Evolutionary conservation across 208 protist genomes (phyloP), one percentile per base, ranked within the genome.

Genomic region (Novymonas esmeraldas): DNA sequence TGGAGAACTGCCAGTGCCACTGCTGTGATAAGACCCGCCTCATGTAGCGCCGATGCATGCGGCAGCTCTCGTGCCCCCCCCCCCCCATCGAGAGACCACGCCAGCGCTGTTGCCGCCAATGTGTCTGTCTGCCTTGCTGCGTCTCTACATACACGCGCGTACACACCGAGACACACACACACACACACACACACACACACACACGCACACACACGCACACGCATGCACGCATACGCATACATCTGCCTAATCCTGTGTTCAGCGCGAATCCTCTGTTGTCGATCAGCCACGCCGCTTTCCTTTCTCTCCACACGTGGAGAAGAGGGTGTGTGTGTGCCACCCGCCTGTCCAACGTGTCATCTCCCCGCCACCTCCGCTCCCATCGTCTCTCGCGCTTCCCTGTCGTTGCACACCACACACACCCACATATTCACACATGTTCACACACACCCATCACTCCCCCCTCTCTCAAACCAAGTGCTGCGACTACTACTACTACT

Each of bases 1-100:
- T 94, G 9, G 89, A 95, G 69, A 85, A 85, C 41, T 97, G 92
- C 46, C 69, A 64, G 0, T 97, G 92, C 48, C 72, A 72, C 41
- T 97, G 92, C 56, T 82, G 66, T 57, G 70, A 84, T 16, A 68
- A 42, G 6, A 46, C 44, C 18, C 29, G 39, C 18, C 70, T 58
- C 28, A 29, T 34, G 20, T 44, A 70, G 64, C 29, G 20, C 2
- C 28, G 56, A 41, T 13, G 2, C 16, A 22, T 7, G 56, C 16
- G 28, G 56, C 22, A 20, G 13, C 26, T 41, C 31, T 41, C n/a
- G 20, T 11, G 11, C 22, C 9, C 46, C 46, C 18, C 22, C 6
- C 3, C 18, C 22, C 29, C 22, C 44, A 0, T 44, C 20, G 13
- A n/a, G n/a, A n/a, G n/a, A n/a, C n/a, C n/a, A n/a, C n/a, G n/a